phyloP scores from a whole-genome alignment of 257 asterid species.

The Solanum ossicruentum region DNA sequence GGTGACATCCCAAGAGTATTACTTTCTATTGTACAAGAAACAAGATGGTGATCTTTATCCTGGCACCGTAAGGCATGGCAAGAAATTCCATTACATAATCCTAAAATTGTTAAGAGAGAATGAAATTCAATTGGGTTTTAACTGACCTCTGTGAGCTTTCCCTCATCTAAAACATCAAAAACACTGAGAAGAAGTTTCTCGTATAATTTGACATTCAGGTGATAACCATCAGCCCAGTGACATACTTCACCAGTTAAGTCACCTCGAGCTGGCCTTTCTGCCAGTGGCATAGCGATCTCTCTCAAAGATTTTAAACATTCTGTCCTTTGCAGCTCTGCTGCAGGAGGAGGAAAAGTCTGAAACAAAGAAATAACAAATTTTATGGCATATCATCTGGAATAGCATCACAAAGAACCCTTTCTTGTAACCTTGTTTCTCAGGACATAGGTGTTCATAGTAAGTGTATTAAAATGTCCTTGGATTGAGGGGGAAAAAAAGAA shows the following conservation, averaged over 20 bases:
- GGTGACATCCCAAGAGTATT: neutral
- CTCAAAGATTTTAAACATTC: constrained; percentile 81
- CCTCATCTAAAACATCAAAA: constrained; percentile 94
- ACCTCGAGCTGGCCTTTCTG: constrained; percentile 97
- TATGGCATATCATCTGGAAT: constrained; percentile 5
- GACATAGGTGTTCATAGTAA: neutral
- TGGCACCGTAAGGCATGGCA: neutral
- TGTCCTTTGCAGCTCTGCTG: constrained; percentile 83
- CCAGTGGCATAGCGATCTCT: constrained; percentile 73
- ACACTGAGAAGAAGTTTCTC: constrained; percentile 89
- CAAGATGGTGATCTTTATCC: neutral
- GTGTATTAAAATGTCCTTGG: neutral
- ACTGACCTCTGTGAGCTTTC: constrained; percentile 97
- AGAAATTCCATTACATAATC: neutral
- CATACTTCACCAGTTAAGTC: constrained; percentile 98
- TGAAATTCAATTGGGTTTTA: neutral
- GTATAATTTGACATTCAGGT: constrained; percentile 74
- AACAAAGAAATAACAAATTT: constrained; percentile 5
- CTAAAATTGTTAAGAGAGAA: neutral
- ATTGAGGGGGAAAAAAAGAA: neutral
- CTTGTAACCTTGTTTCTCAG: neutral
- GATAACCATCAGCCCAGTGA: constrained; percentile 99
- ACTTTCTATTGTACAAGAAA: neutral
- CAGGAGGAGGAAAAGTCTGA: constrained; percentile 81
- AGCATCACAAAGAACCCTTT: constrained; percentile 3